Percentiles rank a stretch among this genome's conserved stretches.
Evolutionary conservation across 2,329 filamentous ascomycete genomes (phyloP).

Genomic region (Microdochium nivale): DNA sequence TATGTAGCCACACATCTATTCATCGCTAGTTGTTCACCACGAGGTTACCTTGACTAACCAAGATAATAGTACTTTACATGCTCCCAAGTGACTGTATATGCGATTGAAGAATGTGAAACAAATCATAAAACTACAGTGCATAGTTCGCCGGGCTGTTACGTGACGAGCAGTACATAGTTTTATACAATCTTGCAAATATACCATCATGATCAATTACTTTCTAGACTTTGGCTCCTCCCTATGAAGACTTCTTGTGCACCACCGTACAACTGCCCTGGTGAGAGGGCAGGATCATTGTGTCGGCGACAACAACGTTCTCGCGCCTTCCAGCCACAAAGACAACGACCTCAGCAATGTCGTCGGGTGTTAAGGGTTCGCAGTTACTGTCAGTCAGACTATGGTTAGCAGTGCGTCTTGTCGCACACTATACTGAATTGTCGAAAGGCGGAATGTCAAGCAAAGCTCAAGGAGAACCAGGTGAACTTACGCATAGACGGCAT

Average conservation of each 20-base stretch:
- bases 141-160: too few relatives aligned
- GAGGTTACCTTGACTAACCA: not conserved
- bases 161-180: not conserved
- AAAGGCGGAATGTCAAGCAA: not conserved
- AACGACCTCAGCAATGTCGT: slow-evolving; percentile 71
- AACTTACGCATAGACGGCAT: slow-evolving; percentile 57
- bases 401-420: slow-evolving; percentile 7
- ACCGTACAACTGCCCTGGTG: slow-evolving; percentile 49
- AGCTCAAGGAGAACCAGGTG: not conserved
- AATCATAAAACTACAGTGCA: too few relatives aligned
- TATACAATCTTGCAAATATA: not conserved
- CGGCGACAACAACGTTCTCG: slow-evolving; percentile 75
- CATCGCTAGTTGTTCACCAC: slow-evolving; percentile 1
- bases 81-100: slow-evolving; percentile 2
- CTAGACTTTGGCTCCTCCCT: too few relatives aligned
- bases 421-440: too few relatives aligned
- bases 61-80: not conserved
- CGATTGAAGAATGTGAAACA: slow-evolving; percentile 6
- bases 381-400: slow-evolving; percentile 9
- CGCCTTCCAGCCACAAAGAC: slow-evolving; percentile 68
- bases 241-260: slow-evolving; percentile 17
- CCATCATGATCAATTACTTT: not conserved
- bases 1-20: slow-evolving; percentile 6
- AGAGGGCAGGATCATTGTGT: slow-evolving; percentile 67
- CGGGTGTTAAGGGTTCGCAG: slow-evolving; percentile 60